Conservation (phyloP, 2,329 filamentous ascomycete species). For the Phoma sp. region DNA sequence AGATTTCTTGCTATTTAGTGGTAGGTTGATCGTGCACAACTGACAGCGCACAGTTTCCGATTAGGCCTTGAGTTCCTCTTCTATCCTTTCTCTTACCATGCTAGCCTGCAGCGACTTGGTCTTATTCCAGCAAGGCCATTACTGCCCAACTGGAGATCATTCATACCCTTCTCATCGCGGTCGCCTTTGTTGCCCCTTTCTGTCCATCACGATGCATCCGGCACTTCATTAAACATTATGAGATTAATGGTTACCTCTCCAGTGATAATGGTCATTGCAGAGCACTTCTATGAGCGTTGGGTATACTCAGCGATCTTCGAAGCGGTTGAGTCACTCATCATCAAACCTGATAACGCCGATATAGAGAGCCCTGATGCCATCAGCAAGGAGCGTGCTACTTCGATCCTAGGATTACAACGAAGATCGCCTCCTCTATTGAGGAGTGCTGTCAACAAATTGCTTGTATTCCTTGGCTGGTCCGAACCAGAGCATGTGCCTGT, state of each 20-base stretch:
- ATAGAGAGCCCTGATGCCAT: constrained; percentile 31
- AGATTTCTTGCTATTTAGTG: constrained; percentile 2
- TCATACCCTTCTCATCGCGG: constrained; percentile 37
- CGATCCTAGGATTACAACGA: constrained; percentile 31
- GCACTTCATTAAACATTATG: constrained; percentile 21
- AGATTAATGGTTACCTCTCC: constrained; percentile 35
- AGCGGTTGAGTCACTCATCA: constrained; percentile 36
- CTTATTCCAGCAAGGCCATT: constrained; percentile 36
- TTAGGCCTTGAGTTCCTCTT: constrained; percentile 35
- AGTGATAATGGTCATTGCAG: constrained; percentile 31
- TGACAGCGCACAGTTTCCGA: constrained; percentile 31
- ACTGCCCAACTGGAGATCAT: constrained; percentile 33
- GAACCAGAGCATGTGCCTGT: constrained; percentile 6
- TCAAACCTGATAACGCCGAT: constrained; percentile 40
- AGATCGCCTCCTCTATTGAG: constrained; percentile 31
- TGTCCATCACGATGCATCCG: constrained; percentile 20
- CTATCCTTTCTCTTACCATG: constrained; percentile 43
- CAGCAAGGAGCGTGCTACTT: constrained; percentile 27
- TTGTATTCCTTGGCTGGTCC: constrained; percentile 37
- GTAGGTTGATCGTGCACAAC: background rate
- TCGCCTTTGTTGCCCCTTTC: constrained; percentile 37
- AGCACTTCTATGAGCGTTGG: constrained; percentile 36
- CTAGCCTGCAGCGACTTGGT: constrained; percentile 38
- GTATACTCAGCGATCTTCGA: constrained; percentile 36
- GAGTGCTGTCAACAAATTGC: constrained; percentile 28